Evolutionary conservation across 2,329 filamentous ascomycete genomes (phyloP).

Genomic region (Dactylella cylindrospora): DNA sequence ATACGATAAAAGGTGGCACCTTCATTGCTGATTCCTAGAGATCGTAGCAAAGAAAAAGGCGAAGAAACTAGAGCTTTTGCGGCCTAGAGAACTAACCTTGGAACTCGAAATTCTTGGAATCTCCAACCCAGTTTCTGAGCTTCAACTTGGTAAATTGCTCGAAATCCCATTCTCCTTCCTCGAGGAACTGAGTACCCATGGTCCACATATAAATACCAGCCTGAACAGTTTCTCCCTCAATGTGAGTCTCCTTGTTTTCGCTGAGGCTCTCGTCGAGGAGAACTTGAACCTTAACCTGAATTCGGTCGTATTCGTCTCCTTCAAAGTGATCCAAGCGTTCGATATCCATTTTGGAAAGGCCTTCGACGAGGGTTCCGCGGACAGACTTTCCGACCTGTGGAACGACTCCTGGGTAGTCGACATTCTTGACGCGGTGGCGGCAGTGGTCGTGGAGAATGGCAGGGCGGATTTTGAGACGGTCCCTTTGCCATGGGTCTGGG

Average conservation of each 20-base stretch:
- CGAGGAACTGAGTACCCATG: constrained; percentile 57
- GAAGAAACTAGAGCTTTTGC: constrained; percentile 16
- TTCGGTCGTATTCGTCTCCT: constrained; percentile 69
- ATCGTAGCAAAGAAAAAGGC: constrained; percentile 6
- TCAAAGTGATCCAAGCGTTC: constrained; percentile 78
- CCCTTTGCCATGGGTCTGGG: constrained; percentile 58
- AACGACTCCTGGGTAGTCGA: constrained; percentile 81
- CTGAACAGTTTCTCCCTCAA: constrained; percentile 57
- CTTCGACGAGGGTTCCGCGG: constrained; percentile 73
- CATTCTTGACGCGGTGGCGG: constrained; percentile 67
- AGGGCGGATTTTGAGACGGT: constrained; percentile 66
- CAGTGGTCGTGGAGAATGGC: constrained; percentile 74
- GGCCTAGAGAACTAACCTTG: constrained; percentile 39
- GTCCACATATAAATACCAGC: constrained; percentile 69
- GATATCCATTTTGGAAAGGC: constrained; percentile 76
- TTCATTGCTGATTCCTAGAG: too few relatives aligned
- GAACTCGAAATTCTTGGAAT: constrained; percentile 42
- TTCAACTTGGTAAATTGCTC: constrained; percentile 78
- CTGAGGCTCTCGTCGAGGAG: constrained; percentile 52
- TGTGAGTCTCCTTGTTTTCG: constrained; percentile 51
- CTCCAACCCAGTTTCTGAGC: constrained; percentile 62
- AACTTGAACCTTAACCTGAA: constrained; percentile 55
- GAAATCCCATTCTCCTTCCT: constrained; percentile 83
- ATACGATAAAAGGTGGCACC: constrained; percentile 27
- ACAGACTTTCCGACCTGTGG: constrained; percentile 62